These are phyloP conservation scores for Solanum pinnatisectum DNA, from an alignment of 257 asterid genomes.

Conservation along the genomic window DNA sequence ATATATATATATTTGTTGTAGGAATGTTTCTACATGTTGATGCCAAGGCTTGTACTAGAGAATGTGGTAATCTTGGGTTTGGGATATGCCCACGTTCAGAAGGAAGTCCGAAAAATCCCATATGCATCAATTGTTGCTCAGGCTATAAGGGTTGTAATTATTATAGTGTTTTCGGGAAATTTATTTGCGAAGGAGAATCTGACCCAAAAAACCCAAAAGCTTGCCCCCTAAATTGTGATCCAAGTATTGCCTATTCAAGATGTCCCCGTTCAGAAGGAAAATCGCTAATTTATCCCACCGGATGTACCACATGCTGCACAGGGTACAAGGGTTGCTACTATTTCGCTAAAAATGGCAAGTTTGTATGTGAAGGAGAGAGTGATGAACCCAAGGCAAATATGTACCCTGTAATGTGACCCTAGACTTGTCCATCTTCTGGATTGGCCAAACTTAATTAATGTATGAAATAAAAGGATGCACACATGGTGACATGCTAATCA, in stretches of 20 bases:
- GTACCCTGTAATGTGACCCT: too few relatives aligned
- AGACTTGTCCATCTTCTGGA: too few relatives aligned
- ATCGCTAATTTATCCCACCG: neutral
- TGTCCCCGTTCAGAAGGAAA: neutral
- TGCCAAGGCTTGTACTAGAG: neutral
- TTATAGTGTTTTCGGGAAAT: neutral
- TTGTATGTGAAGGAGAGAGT: neutral
- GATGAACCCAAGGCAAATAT: neutral
- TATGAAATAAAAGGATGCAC: too few relatives aligned
- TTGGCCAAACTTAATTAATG: too few relatives aligned
- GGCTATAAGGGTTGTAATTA: neutral
- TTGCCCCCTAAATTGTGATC: neutral
- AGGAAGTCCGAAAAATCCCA: neutral
- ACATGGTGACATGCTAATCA: too few relatives aligned
- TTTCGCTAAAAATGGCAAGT: neutral
- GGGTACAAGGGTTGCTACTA: neutral
- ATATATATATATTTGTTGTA: neutral
- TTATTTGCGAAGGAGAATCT: neutral
- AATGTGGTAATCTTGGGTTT: neutral
- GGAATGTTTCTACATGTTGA: neutral
- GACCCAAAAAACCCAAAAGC: neutral
- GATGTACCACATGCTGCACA: neutral
- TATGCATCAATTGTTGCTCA: neutral
- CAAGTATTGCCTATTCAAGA: neutral
- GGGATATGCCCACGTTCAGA: neutral